These are phyloP conservation scores for Stephanodiscus minutulus DNA, from an alignment of 108 stramenopile species.

Conservation along the genomic window DNA sequence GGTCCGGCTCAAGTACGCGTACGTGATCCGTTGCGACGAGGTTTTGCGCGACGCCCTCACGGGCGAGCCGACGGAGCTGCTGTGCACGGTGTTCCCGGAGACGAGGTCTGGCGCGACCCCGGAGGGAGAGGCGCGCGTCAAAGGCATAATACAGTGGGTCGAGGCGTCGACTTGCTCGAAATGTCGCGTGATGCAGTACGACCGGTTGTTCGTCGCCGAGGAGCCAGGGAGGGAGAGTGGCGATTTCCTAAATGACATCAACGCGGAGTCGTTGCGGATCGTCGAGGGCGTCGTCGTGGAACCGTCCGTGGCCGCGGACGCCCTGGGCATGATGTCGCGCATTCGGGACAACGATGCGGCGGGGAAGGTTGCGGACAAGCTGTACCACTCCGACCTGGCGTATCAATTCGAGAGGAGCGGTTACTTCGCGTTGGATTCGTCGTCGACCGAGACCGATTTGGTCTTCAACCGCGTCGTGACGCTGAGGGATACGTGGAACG, in stretches of 20 bases:
- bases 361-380: conserved; percentile 16
- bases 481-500: conserved; percentile 83
- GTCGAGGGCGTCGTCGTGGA: conserved; percentile 71
- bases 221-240: conserved; percentile 85
- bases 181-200: conserved; percentile 83
- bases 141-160: conserved; percentile 95
- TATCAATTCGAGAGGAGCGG: conserved; percentile 92
- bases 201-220: conserved; percentile 81
- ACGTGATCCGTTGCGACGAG: conserved; percentile 85
- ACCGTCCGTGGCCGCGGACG: conserved; percentile 72
- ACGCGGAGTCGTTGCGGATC: conserved; percentile 75
- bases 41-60: conserved; percentile 77
- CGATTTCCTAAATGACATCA: conserved; percentile 81
- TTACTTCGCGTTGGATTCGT: conserved; percentile 83
- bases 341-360: conserved; percentile 15
- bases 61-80: conserved; percentile 70
- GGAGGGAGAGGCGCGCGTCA: conserved; percentile 78
- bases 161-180: conserved; percentile 63
- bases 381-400: conserved; percentile 61
- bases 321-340: conserved; percentile 43
- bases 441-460: conserved; percentile 58
- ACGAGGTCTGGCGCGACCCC: conserved; percentile 86
- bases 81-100: conserved; percentile 76
- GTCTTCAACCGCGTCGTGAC: conserved; percentile 91
- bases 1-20: conserved; percentile 88